Percentiles rank a stretch among this genome's conserved stretches.
These are phyloP conservation scores for Microsporum ferrugineum DNA, from an alignment of 2,329 filamentous ascomycete species.

Conservation along the genomic window DNA sequence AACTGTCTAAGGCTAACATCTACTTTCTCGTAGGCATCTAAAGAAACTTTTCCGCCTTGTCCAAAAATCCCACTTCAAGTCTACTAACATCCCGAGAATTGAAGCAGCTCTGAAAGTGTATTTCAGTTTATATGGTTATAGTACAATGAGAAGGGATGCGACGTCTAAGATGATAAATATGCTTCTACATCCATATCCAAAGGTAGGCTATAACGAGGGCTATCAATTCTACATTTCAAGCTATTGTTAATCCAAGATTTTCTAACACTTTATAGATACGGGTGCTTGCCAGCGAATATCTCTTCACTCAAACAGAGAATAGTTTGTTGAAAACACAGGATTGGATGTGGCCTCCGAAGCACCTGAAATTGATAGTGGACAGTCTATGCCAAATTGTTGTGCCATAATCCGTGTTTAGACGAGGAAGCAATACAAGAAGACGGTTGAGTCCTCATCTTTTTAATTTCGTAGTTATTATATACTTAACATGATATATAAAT, in stretches of 20 bases:
- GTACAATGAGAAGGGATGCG: slow-evolving; percentile 44
- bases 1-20: background rate
- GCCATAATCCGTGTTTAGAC: background rate
- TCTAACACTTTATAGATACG: slow-evolving; percentile 23
- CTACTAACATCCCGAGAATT: slow-evolving; percentile 68
- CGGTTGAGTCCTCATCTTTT: no score
- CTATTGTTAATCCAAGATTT: background rate
- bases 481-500: no score
- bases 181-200: slow-evolving; percentile 71
- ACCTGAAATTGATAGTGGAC: slow-evolving; percentile 26
- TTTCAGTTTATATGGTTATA: slow-evolving; percentile 51
- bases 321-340: slow-evolving; percentile 25
- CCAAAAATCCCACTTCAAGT: slow-evolving; percentile 73
- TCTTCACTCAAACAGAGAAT: slow-evolving; percentile 26
- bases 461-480: no score
- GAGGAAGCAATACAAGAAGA: background rate
- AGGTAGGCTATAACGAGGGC: slow-evolving; percentile 39
- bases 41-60: slow-evolving; percentile 56
- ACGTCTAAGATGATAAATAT: slow-evolving; percentile 59
- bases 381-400: background rate
- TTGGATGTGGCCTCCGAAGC: slow-evolving; percentile 26
- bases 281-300: slow-evolving; percentile 24
- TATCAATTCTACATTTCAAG: background rate
- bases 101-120: slow-evolving; percentile 73
- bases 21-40: slow-evolving; percentile 15